These are phyloP conservation scores for Westerdykella aurantiaca DNA, from an alignment of 2,329 filamentous ascomycete genomes.

Conservation along the genomic window DNA sequence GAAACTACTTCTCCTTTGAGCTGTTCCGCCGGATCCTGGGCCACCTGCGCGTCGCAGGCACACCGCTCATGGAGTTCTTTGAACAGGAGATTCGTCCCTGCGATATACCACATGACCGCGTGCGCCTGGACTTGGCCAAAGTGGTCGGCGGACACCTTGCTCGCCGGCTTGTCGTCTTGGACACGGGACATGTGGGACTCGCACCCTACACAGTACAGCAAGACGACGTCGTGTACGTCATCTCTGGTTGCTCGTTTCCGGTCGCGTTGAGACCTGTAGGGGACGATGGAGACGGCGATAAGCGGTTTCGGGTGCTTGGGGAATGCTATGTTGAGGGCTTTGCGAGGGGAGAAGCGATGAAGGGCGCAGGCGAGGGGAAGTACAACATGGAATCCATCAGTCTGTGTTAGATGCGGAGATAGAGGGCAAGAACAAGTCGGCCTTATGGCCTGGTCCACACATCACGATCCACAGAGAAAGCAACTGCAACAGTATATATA, in stretches of 20 bases:
- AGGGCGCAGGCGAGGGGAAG: constrained; percentile 1
- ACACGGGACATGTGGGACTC: constrained; percentile 2
- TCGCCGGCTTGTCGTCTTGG: background rate
- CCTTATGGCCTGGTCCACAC: too few species aligned
- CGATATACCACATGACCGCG: background rate
- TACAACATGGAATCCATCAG: background rate
- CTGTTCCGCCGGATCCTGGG: background rate
- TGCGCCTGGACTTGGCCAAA: background rate
- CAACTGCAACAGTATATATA: too few species aligned
- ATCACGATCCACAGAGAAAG: too few species aligned
- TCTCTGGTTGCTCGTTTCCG: constrained; percentile 1
- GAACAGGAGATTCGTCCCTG: background rate
- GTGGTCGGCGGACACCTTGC: background rate
- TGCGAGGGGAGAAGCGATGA: constrained; percentile 1
- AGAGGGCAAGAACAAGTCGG: too few species aligned
- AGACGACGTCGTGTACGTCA: background rate
- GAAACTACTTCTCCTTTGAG: constrained; percentile 1
- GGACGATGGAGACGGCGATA: background rate
- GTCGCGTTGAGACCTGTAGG: background rate
- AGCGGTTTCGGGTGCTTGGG: constrained; percentile 1
- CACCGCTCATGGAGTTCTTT: constrained; percentile 2
- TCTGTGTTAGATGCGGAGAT: background rate
- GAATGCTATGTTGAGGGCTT: constrained; percentile 5
- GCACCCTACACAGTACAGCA: background rate
- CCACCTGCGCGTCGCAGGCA: constrained; percentile 1